These are phyloP conservation scores for Calonectria pseudoreteaudii DNA, from an alignment of 2,329 filamentous ascomycete genomes.

Conservation along the genomic window DNA sequence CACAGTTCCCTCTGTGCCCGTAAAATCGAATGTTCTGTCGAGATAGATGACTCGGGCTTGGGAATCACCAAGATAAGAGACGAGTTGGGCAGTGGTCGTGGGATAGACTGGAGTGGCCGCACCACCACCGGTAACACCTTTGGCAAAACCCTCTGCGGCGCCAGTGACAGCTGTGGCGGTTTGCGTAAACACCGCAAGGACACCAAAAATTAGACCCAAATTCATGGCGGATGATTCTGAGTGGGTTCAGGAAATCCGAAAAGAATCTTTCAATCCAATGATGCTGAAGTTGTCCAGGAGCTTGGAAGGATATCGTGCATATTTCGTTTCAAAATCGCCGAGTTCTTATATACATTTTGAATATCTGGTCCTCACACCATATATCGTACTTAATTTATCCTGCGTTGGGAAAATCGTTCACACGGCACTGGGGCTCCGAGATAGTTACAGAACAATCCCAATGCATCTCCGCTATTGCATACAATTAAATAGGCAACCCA, in stretches of 20 bases:
- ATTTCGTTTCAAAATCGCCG: no score
- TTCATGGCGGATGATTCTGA: background rate
- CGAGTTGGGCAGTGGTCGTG: conserved; percentile 63
- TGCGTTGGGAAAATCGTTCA: background rate
- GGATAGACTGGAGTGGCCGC: conserved; percentile 64
- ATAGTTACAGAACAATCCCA: background rate
- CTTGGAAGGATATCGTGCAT: background rate
- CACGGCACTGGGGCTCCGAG: background rate
- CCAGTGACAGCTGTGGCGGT: conserved; percentile 44
- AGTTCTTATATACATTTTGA: background rate
- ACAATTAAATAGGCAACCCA: background rate
- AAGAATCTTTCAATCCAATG: background rate
- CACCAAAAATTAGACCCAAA: background rate
- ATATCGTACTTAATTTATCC: background rate
- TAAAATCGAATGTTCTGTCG: conserved; percentile 66
- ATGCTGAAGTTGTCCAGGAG: background rate
- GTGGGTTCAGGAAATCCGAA: background rate
- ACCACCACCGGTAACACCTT: conserved; percentile 71
- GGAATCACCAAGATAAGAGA: conserved; percentile 67
- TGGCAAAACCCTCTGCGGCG: conserved; percentile 53
- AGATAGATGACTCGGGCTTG: conserved; percentile 67
- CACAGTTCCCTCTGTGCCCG: conserved; percentile 62
- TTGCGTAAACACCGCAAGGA: background rate
- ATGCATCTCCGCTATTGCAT: background rate
- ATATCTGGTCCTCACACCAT: background rate